Evolutionary conservation across 2,329 filamentous ascomycete genomes (phyloP), one percentile per base, ranked within the genome.

Genomic region (Apiospora arundinis): DNA sequence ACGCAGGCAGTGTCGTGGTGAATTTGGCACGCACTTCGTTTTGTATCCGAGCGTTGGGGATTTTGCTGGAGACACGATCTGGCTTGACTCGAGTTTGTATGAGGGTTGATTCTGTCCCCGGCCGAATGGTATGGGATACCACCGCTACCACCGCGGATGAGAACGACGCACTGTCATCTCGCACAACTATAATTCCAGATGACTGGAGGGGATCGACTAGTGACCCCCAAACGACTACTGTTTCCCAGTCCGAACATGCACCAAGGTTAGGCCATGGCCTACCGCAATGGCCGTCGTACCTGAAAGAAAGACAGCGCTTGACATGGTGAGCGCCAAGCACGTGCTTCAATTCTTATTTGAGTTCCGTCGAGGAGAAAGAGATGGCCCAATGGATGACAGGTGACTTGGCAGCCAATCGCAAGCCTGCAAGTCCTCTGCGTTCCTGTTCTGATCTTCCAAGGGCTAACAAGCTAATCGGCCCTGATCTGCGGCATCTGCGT

Each of bases 401-500:
- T 21, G 28, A 40, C 18, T 21, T 40, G 4, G 32, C 56, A 63
- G 21, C 56, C 32, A 63, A 63, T 63, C 56, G 56, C 56, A 63
- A 63, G 56, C 32, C 56, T 63, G 18, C 32, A n/a, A 7, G 21
- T 14, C 9, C 32, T 63, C 32, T 8, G 56, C 56, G 56, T 63
- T n/a, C 56, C 32, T 63, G 56, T 63, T 14, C 56, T 63, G 56
- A 40, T 40, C n/a, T 40, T 32, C 52, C 7, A 45, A 16, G 18
- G 56, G 56, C 56, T 40, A 40, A 63, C 21, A n/a, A 60, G 52
- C 28, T 37, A 37, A 40, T 40, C 28, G 56, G 56, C 21, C 18
- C 56, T 63, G 56, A 40, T 63, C 56, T 63, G 56, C 56, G 32
- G 56, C 56, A 63, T 63, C 56, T 63, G 56, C 32, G 37, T 63